These are phyloP conservation scores for Polytolypa hystricis DNA, from an alignment of 2,329 filamentous ascomycete species.

Conservation along the genomic window DNA sequence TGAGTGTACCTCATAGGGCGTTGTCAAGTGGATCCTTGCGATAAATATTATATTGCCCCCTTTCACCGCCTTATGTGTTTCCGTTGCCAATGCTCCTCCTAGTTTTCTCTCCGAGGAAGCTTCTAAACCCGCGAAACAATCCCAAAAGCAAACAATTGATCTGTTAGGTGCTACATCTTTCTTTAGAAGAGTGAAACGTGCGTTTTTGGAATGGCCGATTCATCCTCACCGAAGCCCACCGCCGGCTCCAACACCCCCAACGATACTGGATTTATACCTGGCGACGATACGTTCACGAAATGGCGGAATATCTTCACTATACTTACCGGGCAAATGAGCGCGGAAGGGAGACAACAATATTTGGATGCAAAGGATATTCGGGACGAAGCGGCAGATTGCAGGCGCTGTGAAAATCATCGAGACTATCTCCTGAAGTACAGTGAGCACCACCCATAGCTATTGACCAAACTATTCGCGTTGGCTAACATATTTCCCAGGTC, in stretches of 20 bases:
- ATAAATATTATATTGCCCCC: too few relatives aligned
- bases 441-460: conserved; percentile 10
- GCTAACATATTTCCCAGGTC: conserved; percentile 36
- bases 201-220: conserved; percentile 20
- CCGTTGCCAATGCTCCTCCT: too few relatives aligned
- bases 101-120: too few relatives aligned
- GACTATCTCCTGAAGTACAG: conserved; percentile 76
- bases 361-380: conserved; percentile 63
- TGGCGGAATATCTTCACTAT: conserved; percentile 85
- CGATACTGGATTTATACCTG: conserved; percentile 28
- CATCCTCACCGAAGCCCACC: conserved; percentile 7
- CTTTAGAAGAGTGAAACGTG: neutral
- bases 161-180: too few relatives aligned
- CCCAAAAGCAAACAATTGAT: too few relatives aligned
- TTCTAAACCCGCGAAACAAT: too few relatives aligned
- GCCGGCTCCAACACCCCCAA: conserved; percentile 11
- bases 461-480: neutral
- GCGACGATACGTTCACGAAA: conserved; percentile 35
- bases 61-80: too few relatives aligned
- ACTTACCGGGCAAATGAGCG: conserved; percentile 60
- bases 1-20: too few relatives aligned
- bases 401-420: conserved; percentile 66
- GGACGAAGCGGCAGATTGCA: conserved; percentile 68
- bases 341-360: conserved; percentile 61
- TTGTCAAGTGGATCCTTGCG: too few relatives aligned